Base-by-base conservation (phyloP, 2,329 filamentous ascomycete genomes). In the Hirsutella rhossiliensis region DNA sequence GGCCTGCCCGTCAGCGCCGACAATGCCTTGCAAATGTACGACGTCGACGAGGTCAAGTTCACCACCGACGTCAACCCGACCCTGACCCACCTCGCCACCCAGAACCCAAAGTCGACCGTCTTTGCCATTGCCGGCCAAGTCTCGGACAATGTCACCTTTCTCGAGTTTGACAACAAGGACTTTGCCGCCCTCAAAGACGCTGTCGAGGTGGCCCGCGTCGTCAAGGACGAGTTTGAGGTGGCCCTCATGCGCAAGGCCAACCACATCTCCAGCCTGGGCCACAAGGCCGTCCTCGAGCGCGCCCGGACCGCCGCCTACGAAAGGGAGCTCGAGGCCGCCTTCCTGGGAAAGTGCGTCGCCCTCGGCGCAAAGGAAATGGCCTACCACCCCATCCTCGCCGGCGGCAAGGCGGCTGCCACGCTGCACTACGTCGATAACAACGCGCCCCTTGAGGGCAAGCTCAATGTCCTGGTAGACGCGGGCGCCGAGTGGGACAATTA, bases 351-450 rank as follows among this genome's bases (percentile, higher is more conserved):
- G 28, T 94, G 86, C 60, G 76, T 92, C 47, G 75, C 80, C 42
- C 73, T 82, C 48, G 85, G 84, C 20, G 83, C 84, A 43, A 82
- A 80, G 58, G 80, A 92, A 54, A 87, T 94, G 69, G 82, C 90
- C 1, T 97, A 97, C 63, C 78, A 84, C 52, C 82, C 83, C 47
- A 96, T 97, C 55, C 80, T 92, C 17, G 90, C 87, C 0, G 77
- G 78, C 30, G 90, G 90, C 11, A 74, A 79, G 5, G 82, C 85
- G 15, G 89, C 84, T 0, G 86, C 88, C 5, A 92, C 87, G 2
- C 73, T 96, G 30, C 90, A 96, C 65, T 96, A 96, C 55, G 78
- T 87, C 20, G 77, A 82, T 56, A 94, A 94, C 60, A 72, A 88
- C 50, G 73, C 82, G 56, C 72, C 80, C 0, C 66, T 90, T 31